Evolutionary conservation across 441 rosid species (phyloP), one percentile per base, ranked within the genome.

Genomic region (Syzygium syzygioides): DNA sequence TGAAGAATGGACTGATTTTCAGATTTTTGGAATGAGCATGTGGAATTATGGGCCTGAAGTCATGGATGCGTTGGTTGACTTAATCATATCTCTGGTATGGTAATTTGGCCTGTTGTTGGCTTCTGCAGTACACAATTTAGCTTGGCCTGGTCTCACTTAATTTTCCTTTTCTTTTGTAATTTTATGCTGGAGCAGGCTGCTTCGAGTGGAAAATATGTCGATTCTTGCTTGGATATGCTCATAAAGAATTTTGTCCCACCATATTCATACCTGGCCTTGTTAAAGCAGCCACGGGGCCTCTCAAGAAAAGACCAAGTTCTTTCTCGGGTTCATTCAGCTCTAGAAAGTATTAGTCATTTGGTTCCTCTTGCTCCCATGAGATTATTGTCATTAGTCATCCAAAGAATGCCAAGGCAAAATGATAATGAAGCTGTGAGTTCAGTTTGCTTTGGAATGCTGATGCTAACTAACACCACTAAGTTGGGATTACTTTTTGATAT

Each of bases 281-380:
- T 95, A 84, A 93, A 89, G 86, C 90, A 90, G 87, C 94, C 95
- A 11, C 92, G 91, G 7, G 91, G 94, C 87, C 88, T 89, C 89
- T 89, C 90, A 66, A 95, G 90, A 91, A 97, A 96, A 91, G 90
- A 86, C 48, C 93, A 96, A 88, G 97, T 96, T 91, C 93, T 96
- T 80, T 91, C 97, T 56, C 93, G 94, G 68, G 94, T 96, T 86
- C 99, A 96, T 92, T 89, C 91, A 18, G 95, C 98, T 37, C 88
- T 97, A 53, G 87, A 92, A 86, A 89, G 87, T 88, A 95, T 97
- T 71, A 55, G 92, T 90, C 89, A 90, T 64, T 90, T 95, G 93
- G 95, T 96, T 64, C 99, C 99, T 89, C 95, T 96, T 87, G 94
- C 96, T 53, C 96, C 98, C 26, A 88, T 91, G 66, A 95, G 95